Percentiles rank a stretch among this genome's conserved stretches.
Conservation (phyloP, 768 basidiomycete genomes). For the Tricholoma saponaceum region DNA sequence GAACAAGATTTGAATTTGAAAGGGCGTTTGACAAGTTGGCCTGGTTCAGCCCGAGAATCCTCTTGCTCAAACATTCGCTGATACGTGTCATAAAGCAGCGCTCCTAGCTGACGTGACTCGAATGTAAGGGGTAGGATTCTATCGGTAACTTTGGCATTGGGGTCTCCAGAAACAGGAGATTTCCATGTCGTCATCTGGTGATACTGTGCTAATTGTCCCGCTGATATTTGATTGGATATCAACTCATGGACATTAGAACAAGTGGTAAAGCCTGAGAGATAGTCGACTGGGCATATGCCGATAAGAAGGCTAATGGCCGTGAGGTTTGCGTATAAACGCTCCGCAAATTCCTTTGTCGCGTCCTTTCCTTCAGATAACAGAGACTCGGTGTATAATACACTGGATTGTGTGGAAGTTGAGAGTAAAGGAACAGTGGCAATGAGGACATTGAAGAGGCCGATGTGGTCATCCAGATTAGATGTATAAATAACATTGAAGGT, state of each 20-base stretch:
- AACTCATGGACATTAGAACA: slow-evolving; percentile 34
- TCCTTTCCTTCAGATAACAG: slow-evolving; percentile 21
- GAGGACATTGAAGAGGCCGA: slow-evolving; percentile 35
- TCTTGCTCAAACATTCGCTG: slow-evolving; percentile 33
- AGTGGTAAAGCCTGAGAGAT: slow-evolving; percentile 31
- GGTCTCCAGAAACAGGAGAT: slow-evolving; percentile 21
- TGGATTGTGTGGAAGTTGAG: neutral
- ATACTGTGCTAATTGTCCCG: slow-evolving; percentile 20
- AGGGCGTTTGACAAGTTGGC: slow-evolving; percentile 12
- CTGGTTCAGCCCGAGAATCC: slow-evolving; percentile 14
- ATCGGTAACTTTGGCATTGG: neutral
- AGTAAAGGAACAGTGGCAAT: slow-evolving; percentile 27
- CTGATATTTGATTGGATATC: slow-evolving; percentile 3
- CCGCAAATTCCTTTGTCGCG: slow-evolving; percentile 26
- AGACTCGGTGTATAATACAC: slow-evolving; percentile 30
- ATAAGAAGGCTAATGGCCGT: slow-evolving; percentile 28
- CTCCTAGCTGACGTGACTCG: slow-evolving; percentile 26
- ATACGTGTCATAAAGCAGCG: slow-evolving; percentile 35
- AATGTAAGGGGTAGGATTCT: slow-evolving; percentile 9
- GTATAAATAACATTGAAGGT: slow-evolving; percentile 37
- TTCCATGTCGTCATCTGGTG: slow-evolving; percentile 37
- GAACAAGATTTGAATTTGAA: slow-evolving; percentile 15
- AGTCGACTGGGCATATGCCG: slow-evolving; percentile 30
- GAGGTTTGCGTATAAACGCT: slow-evolving; percentile 29
- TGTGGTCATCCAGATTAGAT: slow-evolving; percentile 34